Conservation (phyloP, 73 alveolate genomes). For the Tetrahymena borealis region DNA sequence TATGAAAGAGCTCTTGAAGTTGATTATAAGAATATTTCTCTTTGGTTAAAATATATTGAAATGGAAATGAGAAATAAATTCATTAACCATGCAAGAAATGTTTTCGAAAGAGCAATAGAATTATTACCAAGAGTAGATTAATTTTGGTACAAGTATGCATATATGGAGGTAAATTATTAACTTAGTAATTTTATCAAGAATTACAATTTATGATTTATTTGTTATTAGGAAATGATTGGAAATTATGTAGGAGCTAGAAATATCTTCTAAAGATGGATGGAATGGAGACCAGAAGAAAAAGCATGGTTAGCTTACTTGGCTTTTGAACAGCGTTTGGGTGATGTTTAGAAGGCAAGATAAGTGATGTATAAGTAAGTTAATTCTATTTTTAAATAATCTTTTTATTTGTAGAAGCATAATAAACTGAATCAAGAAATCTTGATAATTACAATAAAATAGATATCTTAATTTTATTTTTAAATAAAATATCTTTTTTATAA, state of each 20-base stretch:
- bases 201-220: background rate
- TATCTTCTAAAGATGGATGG: conserved; percentile 95
- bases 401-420: background rate
- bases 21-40: conserved; percentile 80
- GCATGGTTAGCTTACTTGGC: conserved; percentile 92
- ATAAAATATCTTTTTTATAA: background rate
- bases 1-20: conserved; percentile 99
- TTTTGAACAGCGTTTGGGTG: conserved; percentile 95
- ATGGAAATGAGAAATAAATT: conserved; percentile 99
- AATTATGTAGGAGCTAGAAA: conserved; percentile 87
- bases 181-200: background rate
- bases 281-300: conserved; percentile 87
- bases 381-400: background rate
- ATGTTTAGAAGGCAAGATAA: conserved; percentile 72
- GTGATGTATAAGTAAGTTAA: conserved; percentile 62
- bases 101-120: conserved; percentile 95
- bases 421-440: too few relatives aligned
- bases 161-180: conserved; percentile 73
- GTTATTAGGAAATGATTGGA: conserved; percentile 72
- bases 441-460: background rate
- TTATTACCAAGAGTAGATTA: conserved; percentile 92
- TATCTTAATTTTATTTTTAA: background rate
- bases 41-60: conserved; percentile 98
- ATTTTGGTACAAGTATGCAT: conserved; percentile 96
- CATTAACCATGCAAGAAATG: conserved; percentile 98